Base-by-base conservation (phyloP, 2,329 filamentous ascomycete species). In the Ceratocystis cubensis region DNA sequence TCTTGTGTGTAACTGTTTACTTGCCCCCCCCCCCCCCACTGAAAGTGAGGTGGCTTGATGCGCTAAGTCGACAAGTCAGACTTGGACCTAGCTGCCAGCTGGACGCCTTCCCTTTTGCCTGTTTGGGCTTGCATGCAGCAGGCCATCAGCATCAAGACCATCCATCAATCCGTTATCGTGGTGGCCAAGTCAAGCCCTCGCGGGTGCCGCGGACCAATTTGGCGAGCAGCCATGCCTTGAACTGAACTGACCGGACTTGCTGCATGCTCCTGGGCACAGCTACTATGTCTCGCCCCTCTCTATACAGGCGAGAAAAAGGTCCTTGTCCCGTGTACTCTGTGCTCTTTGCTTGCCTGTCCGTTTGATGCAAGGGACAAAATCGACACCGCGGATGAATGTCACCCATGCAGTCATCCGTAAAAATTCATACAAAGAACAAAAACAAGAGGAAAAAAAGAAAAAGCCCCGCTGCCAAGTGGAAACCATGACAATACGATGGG, bases 401-500 rank as follows among this genome's bases (percentile, higher is more conserved):
- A 59, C 20, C 10, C n/a, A 59, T 37, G 53, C 53, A 59, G 53
- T 8, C 28, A 37, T 7, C 53, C 53, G 53, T 20, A 59, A 20
- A 25, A 59, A 59, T 33, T 5, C n/a, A 59, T 17, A 33, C 53
- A 30, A 1, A 5, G 7, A 33, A n/a, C 53, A 30, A 1, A 15
- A n/a, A n/a, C 50, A 17, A 8, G 13, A 33, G 5, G 33, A 3
- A 5, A 57, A 10, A 4, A 5, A 17, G 17, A 57, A 57, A 57
- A 28, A 17, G 13, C 53, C 53, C 53, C 3, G 25, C 53, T 17
- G 28, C 53, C 28, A n/a, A 59, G 53, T 59, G 53, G 28, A 59
- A 59, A 59, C 53, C 22, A 33, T 59, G 53, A 59, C 53, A 59
- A 37, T 59, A 59, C 53, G 53, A 59, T 59, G 53, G 37, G 37